These are phyloP conservation scores for Aspergillus persii DNA, from an alignment of 2,329 filamentous ascomycete genomes.

Conservation along the genomic window DNA sequence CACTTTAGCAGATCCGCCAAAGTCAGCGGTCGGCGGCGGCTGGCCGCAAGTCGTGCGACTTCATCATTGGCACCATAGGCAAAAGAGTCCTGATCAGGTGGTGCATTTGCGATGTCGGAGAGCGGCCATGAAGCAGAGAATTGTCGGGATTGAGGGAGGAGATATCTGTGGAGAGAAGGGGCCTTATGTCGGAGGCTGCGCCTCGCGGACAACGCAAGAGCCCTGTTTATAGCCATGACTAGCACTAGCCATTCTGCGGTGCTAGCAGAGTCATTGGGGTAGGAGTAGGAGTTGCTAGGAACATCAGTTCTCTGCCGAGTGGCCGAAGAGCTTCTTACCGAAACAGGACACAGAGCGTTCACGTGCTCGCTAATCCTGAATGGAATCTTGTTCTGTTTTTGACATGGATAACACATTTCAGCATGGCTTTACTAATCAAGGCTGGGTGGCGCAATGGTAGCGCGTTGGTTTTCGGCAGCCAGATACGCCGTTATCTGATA, in stretches of 20 bases:
- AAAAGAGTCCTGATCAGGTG: slow-evolving; percentile 45
- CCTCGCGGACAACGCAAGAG: slow-evolving; percentile 11
- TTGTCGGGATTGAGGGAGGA: slow-evolving; percentile 9
- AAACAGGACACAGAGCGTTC: not conserved
- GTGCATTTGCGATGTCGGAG: slow-evolving; percentile 7
- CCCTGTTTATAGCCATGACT: slow-evolving; percentile 22
- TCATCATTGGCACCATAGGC: slow-evolving; percentile 67
- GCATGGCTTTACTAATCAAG: not conserved
- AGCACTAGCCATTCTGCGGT: slow-evolving; percentile 20
- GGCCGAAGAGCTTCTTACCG: not conserved
- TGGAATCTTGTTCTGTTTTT: not conserved
- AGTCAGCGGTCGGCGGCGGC: slow-evolving; percentile 76
- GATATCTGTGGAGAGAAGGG: not conserved
- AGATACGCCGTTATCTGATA: not conserved
- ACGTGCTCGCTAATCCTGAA: slow-evolving; percentile 2
- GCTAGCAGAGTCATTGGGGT: not conserved
- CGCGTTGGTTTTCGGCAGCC: not conserved
- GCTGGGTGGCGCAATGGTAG: not conserved
- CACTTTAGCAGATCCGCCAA: slow-evolving; percentile 87
- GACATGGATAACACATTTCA: too few relatives aligned
- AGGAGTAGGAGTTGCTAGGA: not conserved
- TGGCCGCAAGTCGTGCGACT: slow-evolving; percentile 73
- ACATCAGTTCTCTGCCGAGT: not conserved
- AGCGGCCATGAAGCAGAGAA: slow-evolving; percentile 19
- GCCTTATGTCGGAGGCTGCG: slow-evolving; percentile 3